Conservation (phyloP, 2,329 filamentous ascomycete genomes). For the Dactylellina sp. region DNA sequence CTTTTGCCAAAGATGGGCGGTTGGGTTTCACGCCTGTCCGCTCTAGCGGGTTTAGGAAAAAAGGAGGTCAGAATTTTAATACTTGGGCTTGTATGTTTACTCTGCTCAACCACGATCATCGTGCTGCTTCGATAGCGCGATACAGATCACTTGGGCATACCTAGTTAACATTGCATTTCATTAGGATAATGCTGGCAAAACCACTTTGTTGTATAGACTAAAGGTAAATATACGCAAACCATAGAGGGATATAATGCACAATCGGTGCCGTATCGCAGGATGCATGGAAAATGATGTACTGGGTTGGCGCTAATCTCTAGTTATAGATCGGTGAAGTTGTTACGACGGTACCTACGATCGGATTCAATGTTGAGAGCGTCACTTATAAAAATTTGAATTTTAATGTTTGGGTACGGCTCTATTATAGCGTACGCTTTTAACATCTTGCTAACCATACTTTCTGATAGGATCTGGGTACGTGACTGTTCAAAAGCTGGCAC, state of each 20-base stretch:
- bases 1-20: slow-evolving; percentile 57
- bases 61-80: slow-evolving; percentile 99
- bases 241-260: neutral
- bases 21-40: slow-evolving; percentile 58
- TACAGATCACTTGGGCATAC: slow-evolving; percentile 1
- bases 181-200: slow-evolving; percentile 98
- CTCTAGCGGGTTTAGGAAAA: slow-evolving; percentile 78
- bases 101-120: neutral
- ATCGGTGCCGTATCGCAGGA: neutral
- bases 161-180: neutral
- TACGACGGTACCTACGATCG: slow-evolving; percentile 98
- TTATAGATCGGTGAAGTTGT: slow-evolving; percentile 94
- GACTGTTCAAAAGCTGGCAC: neutral
- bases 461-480: slow-evolving; percentile 44
- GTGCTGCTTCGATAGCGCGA: neutral
- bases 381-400: slow-evolving; percentile 99
- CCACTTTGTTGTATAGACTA: slow-evolving; percentile 92
- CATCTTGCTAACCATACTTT: neutral
- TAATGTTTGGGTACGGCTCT: slow-evolving; percentile 86
- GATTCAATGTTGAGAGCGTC: slow-evolving; percentile 98
- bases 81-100: slow-evolving; percentile 80
- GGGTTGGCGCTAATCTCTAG: neutral
- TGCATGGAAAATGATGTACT: neutral
- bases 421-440: neutral
- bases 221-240: slow-evolving; percentile 72